Evolutionary conservation across 805 yeast genomes (phyloP).

Genomic region (Lachancea waltii): DNA sequence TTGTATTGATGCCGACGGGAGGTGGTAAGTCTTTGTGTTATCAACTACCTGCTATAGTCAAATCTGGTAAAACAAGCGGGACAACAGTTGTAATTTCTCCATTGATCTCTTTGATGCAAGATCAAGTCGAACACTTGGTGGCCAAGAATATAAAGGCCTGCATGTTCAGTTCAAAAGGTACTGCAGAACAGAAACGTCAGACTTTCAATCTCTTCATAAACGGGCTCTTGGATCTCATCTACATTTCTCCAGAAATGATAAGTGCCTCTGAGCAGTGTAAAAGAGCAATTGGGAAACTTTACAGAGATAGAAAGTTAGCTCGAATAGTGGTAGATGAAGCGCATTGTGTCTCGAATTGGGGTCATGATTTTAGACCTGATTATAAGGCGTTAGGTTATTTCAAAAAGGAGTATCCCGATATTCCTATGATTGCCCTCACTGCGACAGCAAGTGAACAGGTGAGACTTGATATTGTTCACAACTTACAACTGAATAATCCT

Average conservation of each 20-base stretch:
- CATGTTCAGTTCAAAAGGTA: constrained; percentile 76
- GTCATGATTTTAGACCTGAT: constrained; percentile 96
- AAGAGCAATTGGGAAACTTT: constrained; percentile 51
- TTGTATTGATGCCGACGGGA: constrained; percentile 97
- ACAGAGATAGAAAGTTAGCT: constrained; percentile 55
- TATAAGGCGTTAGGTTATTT: constrained; percentile 75
- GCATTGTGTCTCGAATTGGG: constrained; percentile 98
- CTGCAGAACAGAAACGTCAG: constrained; percentile 53
- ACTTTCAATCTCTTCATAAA: constrained; percentile 55
- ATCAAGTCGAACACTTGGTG: constrained; percentile 80
- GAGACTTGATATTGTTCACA: constrained; percentile 74
- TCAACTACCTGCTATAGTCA: constrained; percentile 85
- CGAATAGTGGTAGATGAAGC: constrained; percentile 94
- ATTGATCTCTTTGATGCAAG: constrained; percentile 92
- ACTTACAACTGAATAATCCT: constrained; percentile 57
- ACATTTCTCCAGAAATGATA: constrained; percentile 92
- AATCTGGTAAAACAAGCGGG: constrained; percentile 68
- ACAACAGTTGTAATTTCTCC: constrained; percentile 93
- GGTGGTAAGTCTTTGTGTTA: constrained; percentile 97
- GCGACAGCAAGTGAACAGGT: constrained; percentile 96
- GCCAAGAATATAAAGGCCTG: constrained; percentile 69
- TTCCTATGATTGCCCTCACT: constrained; percentile 92
- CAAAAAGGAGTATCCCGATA: constrained; percentile 63
- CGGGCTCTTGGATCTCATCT: constrained; percentile 69
- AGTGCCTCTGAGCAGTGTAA: constrained; percentile 66